Evolutionary conservation across 306 rosid genomes (phyloP).

Genomic region (Arachis hypogaea): DNA sequence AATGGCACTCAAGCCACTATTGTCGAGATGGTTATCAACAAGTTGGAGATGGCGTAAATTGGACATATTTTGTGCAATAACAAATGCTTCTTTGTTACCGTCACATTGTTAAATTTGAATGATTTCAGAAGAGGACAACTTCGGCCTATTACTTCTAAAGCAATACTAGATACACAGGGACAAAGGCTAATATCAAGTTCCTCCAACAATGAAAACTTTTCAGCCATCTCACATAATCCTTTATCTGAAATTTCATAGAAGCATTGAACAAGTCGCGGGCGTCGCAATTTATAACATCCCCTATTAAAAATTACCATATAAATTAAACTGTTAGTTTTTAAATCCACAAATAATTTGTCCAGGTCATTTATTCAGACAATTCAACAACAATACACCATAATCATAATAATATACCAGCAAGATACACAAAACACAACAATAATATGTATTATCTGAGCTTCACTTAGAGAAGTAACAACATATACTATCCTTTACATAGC

Average conservation of each 20-base stretch:
- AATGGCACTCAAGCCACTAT: slow-evolving; percentile 58
- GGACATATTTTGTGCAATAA: slow-evolving; percentile 52
- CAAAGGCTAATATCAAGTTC: slow-evolving; percentile 57
- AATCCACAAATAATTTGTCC: no score
- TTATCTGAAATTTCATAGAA: slow-evolving; percentile 46
- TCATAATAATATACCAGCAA: no score
- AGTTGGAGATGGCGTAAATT: slow-evolving; percentile 59
- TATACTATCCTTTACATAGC: no score
- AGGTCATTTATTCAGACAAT: no score
- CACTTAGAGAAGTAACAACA: no score
- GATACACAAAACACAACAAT: no score
- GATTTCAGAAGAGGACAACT: slow-evolving; percentile 58
- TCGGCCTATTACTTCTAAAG: slow-evolving; percentile 54
- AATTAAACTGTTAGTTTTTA: no score
- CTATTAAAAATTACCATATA: slow-evolving; percentile 27
- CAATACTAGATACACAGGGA: slow-evolving; percentile 28
- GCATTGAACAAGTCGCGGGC: slow-evolving; percentile 52
- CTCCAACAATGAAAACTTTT: slow-evolving; percentile 61
- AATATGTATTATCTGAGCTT: no score
- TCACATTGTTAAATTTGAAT: slow-evolving; percentile 45
- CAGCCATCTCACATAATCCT: slow-evolving; percentile 51
- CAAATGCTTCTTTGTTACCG: slow-evolving; percentile 52
- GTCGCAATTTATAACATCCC: slow-evolving; percentile 40
- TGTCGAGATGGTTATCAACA: slow-evolving; percentile 54
- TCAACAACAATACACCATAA: no score